Evolutionary conservation across 192 early-diverging fungal species (phyloP).

Genomic region (Oehlia diaphana): DNA sequence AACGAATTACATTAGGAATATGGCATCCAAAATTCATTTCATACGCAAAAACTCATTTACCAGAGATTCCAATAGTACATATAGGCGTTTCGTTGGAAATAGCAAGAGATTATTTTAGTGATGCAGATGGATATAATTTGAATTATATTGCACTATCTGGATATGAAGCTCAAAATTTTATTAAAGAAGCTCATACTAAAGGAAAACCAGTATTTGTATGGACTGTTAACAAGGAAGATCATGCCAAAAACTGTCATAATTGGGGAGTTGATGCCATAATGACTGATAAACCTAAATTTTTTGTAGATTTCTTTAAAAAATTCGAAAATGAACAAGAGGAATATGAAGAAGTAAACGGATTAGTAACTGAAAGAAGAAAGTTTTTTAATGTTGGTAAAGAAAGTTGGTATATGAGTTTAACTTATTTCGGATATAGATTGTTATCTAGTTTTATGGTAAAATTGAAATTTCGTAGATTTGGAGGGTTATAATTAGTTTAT

Average conservation of each 20-base stretch:
- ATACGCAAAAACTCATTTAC: slow-evolving; percentile 43
- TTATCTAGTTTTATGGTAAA: too few relatives aligned
- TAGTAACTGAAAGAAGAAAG: neutral
- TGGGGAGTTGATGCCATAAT: slow-evolving; percentile 53
- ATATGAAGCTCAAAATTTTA: slow-evolving; percentile 43
- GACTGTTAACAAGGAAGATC: slow-evolving; percentile 48
- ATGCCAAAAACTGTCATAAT: slow-evolving; percentile 42
- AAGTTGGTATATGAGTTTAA: too few relatives aligned
- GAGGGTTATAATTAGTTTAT: too few relatives aligned
- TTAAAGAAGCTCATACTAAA: slow-evolving; percentile 48
- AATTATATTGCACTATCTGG: slow-evolving; percentile 42
- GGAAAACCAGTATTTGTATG: slow-evolving; percentile 50
- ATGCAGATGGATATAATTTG: slow-evolving; percentile 47
- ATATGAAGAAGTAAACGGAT: neutral
- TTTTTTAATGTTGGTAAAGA: neutral
- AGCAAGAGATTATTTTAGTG: slow-evolving; percentile 42
- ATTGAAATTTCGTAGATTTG: too few relatives aligned
- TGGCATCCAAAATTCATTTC: slow-evolving; percentile 55
- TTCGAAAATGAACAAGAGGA: slow-evolving; percentile 3
- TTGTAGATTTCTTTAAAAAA: neutral
- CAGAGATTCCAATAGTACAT: slow-evolving; percentile 44
- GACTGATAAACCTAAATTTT: slow-evolving; percentile 43
- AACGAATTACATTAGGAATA: slow-evolving; percentile 52
- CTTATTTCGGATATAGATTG: too few relatives aligned
- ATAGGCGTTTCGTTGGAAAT: slow-evolving; percentile 51